Conservation (phyloP, 2,329 filamentous ascomycete genomes). For the Trichoderma gracile region DNA sequence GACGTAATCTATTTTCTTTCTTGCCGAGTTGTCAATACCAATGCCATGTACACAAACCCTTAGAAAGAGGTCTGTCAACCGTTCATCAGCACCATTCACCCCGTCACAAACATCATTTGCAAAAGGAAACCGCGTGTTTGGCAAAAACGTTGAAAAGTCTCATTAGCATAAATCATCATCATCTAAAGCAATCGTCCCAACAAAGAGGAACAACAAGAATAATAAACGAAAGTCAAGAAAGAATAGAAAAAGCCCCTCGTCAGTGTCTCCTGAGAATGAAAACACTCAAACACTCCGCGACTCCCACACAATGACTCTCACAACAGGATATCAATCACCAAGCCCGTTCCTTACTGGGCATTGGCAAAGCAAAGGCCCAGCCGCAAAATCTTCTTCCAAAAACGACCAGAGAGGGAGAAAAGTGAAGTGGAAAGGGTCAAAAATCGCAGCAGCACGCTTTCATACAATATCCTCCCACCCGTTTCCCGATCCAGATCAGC, state of each 20-base stretch:
- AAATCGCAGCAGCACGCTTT: background rate
- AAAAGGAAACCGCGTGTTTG: background rate
- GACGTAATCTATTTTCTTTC: background rate
- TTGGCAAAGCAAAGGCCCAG: background rate
- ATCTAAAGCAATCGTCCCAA: conserved; percentile 8
- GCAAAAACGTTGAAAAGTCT: background rate
- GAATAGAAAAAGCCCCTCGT: background rate
- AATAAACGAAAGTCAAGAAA: background rate
- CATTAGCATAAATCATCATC: conserved; percentile 20
- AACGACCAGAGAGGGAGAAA: background rate
- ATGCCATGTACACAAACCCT: background rate
- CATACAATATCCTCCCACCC: conserved; percentile 11
- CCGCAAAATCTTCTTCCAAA: background rate
- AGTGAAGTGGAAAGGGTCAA: background rate
- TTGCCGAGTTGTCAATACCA: background rate
- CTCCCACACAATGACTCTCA: background rate
- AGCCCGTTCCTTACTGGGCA: background rate
- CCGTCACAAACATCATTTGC: background rate
- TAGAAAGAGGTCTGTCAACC: background rate
- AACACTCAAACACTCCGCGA: background rate
- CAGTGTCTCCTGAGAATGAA: background rate
- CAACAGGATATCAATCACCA: conserved; percentile 16
- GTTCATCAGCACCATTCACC: background rate
- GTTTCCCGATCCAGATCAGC: conserved; percentile 1
- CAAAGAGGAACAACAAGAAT: background rate